Conservation (phyloP, 306 rosid genomes). For the Inga oerstediana region DNA sequence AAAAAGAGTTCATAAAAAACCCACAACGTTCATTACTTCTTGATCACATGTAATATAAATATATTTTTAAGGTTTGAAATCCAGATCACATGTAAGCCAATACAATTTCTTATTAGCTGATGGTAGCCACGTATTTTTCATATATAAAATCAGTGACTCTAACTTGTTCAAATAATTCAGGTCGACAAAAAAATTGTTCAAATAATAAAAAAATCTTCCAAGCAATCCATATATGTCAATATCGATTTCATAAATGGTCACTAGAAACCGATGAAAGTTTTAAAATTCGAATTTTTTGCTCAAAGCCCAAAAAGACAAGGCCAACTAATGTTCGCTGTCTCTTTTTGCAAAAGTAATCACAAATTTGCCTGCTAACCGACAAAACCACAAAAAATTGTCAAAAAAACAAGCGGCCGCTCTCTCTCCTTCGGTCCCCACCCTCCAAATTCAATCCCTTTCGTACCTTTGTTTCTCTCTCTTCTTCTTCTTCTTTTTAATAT, state of each 20-base stretch:
- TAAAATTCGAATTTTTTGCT: not conserved
- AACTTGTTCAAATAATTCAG: not conserved
- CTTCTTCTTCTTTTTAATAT: too few relatives aligned
- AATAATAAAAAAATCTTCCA: too few relatives aligned
- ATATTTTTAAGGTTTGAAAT: not conserved
- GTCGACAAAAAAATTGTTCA: too few relatives aligned
- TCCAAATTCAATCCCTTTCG: not conserved
- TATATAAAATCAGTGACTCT: not conserved
- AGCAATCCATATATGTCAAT: not conserved
- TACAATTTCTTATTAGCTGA: not conserved
- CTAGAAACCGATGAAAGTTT: slow-evolving; percentile 41
- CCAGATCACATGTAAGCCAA: not conserved
- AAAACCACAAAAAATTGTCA: not conserved
- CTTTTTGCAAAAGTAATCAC: slow-evolving; percentile 5
- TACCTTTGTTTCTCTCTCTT: not conserved
- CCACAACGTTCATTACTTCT: too few relatives aligned
- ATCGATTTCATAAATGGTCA: not conserved
- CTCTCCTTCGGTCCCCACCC: not conserved
- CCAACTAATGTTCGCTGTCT: not conserved
- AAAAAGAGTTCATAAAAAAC: not conserved
- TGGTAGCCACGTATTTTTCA: not conserved
- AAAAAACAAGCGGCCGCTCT: slow-evolving; percentile 26
- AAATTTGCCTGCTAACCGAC: not conserved
- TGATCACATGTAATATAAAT: not conserved
- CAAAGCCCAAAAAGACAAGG: not conserved